Percentiles rank a stretch among this genome's conserved stretches.
Conservation (phyloP, 2,329 filamentous ascomycete species). For the Stenocarpella maydis region DNA sequence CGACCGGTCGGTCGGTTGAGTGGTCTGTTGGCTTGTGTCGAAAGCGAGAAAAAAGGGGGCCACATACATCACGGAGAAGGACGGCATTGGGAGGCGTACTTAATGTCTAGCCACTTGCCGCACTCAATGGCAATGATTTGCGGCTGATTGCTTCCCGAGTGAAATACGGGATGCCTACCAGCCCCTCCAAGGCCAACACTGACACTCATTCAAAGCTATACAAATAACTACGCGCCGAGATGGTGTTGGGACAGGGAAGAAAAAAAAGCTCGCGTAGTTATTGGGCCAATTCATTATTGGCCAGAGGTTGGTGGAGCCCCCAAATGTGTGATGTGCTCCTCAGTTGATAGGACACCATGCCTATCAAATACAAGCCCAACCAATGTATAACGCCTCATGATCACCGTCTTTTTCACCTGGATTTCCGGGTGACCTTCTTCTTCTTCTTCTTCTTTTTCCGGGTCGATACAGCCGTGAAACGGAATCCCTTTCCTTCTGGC, state of each 20-base stretch:
- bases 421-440: not conserved
- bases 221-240: not conserved
- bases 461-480: constrained; percentile 4
- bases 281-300: not conserved
- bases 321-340: constrained; percentile 24
- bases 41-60: not conserved
- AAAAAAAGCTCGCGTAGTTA: not conserved
- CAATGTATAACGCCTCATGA: constrained; percentile 21
- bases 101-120: constrained; percentile 18
- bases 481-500: not conserved
- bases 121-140: constrained; percentile 9
- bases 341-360: constrained; percentile 17
- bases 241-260: not conserved
- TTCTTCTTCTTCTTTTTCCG: not conserved
- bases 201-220: not conserved
- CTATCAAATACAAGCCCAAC: constrained; percentile 19
- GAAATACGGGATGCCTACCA: not conserved
- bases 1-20: not conserved
- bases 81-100: not conserved
- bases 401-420: not conserved
- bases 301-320: not conserved
- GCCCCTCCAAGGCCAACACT: no score
- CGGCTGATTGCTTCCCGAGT: not conserved
- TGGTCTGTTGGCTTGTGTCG: not conserved
- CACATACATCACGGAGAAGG: not conserved